Evolutionary conservation across 345 rosid genomes (phyloP), one percentile per base, ranked within the genome.

Genomic region (Salix koriyanagi): DNA sequence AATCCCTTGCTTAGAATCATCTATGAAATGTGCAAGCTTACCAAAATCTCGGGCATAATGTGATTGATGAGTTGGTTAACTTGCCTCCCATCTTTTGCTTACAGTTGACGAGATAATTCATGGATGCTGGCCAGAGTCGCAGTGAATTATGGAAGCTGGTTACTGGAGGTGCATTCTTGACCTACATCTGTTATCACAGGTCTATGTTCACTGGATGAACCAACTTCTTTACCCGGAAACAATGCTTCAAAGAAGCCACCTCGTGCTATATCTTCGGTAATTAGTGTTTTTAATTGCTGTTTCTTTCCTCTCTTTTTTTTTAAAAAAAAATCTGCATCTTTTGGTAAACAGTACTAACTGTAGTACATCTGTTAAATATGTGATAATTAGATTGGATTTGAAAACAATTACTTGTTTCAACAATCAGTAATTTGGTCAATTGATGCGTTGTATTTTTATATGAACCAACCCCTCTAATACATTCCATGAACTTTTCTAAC

Each of bases 1-100:
- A 84, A 74, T 92, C 98, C 81, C 98, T 96, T 77, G 89, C 90
- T 44, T 96, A 71, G 70, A 46, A 65, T 44, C 32, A 6, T 32
- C 16, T 26, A 13, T 46, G 28, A 69, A 66, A 26, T 56, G 56
- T 48, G 30, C 36, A 16, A 76, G 44, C 19, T 71, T 50, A 37
- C 71, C 16, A 46, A 56, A n/a, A 19, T 71, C 41, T 37, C 32
- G n/a, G 60, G 58, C 72, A 21, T 32, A 37, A 68, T 74, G 71
- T 68, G 54, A 78, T 41, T 23, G 25, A 42, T 75, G 66, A 1
- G 60, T 78, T 58, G 36, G 39, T 41, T 77, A 46, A 18, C 39
- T 25, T 61, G 39, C 58, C 26, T 5, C 16, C 23, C 48, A 8
- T 75, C 21, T 67, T 65, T 58, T 36, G 61, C 28, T 30, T 9